Base-by-base conservation (phyloP, 1,284 basidiomycete species). In the Trichosporon asahii region DNA sequence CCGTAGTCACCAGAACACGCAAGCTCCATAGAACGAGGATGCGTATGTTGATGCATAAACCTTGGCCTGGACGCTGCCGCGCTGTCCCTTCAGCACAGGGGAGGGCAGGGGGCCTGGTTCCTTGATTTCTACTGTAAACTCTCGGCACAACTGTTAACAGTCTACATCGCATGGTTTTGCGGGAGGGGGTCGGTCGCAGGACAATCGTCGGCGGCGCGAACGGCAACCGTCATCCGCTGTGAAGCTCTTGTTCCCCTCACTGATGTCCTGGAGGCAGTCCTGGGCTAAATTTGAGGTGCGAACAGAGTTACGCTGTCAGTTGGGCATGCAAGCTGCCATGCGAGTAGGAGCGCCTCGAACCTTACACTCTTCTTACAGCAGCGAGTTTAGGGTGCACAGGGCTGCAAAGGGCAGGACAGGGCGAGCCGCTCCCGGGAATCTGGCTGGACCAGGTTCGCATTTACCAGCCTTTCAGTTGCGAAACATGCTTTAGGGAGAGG, bases 101-200 rank as follows among this genome's bases (percentile, higher is more conserved):
- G 27, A n/a, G 2, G n/a, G 5, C 12, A 33, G 15, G 29, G 27
- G 57, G 29, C 27, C 27, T 18, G 15, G 57, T 61, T 61, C 57
- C 57, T 61, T 61, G 57, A 61, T 61, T 61, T 61, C 29, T 61
- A 61, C 57, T 61, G 29, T 31, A 61, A 29, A n/a, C 14, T n/a
- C 27, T 31, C 27, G 18, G 29, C 57, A 31, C 27, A 57, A 9
- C 11, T 40, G 37, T 40, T 12, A 4, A 18, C 31, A 33, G 6
- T 46, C 44, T 18, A 3, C 44, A 21, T 46, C 44, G 35, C 44
- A 46, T 21, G 44, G n/a, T 14, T 46, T 5, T 46, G 44, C 44
- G 44, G 44, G 35, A 37, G 35, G 35, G 35, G 14, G 35, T 14
- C 14, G 35, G 35, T 37, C 35, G 35, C 35, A 37, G 14, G 11